Evolutionary conservation across 2,329 filamentous ascomycete species (phyloP).

Genomic region (Coniella lustricola): DNA sequence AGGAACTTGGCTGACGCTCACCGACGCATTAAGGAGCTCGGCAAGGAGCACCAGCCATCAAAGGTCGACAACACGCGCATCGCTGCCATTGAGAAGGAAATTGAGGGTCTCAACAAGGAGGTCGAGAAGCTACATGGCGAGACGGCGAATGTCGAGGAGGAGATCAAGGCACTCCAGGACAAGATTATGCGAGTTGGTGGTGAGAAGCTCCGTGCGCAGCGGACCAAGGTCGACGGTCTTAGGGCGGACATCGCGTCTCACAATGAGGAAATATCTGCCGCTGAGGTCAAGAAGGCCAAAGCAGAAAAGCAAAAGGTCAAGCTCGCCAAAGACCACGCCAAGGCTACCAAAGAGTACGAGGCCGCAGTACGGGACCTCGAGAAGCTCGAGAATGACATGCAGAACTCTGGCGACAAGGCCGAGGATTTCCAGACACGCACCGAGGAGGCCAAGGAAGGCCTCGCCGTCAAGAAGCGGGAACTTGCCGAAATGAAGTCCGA

Average conservation of each 20-base stretch:
- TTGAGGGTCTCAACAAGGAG: slow-evolving; percentile 67
- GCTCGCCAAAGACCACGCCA: slow-evolving; percentile 73
- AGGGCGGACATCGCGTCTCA: slow-evolving; percentile 79
- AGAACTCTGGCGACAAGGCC: slow-evolving; percentile 68
- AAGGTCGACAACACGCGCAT: slow-evolving; percentile 72
- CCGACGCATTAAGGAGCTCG: slow-evolving; percentile 77
- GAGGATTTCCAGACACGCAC: slow-evolving; percentile 66
- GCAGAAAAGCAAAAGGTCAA: slow-evolving; percentile 88
- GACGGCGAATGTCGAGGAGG: slow-evolving; percentile 82
- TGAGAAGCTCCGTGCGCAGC: slow-evolving; percentile 83
- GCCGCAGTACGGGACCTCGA: slow-evolving; percentile 66
- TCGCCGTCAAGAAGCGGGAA: slow-evolving; percentile 74
- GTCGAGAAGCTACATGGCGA: slow-evolving; percentile 74
- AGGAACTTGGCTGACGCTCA: slow-evolving; percentile 79
- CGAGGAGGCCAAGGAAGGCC: slow-evolving; percentile 72
- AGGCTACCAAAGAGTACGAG: slow-evolving; percentile 73
- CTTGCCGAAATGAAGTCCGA: slow-evolving; percentile 74
- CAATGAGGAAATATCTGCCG: slow-evolving; percentile 73
- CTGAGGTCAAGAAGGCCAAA: slow-evolving; percentile 84
- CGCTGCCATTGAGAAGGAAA: slow-evolving; percentile 67
- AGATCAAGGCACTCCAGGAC: slow-evolving; percentile 88
- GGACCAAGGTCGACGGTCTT: slow-evolving; percentile 80
- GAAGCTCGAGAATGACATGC: slow-evolving; percentile 69
- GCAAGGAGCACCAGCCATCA: slow-evolving; percentile 72
- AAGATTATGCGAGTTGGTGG: slow-evolving; percentile 98